Conservation (phyloP, 257 asterid species). For the Penstemon barbatus region DNA sequence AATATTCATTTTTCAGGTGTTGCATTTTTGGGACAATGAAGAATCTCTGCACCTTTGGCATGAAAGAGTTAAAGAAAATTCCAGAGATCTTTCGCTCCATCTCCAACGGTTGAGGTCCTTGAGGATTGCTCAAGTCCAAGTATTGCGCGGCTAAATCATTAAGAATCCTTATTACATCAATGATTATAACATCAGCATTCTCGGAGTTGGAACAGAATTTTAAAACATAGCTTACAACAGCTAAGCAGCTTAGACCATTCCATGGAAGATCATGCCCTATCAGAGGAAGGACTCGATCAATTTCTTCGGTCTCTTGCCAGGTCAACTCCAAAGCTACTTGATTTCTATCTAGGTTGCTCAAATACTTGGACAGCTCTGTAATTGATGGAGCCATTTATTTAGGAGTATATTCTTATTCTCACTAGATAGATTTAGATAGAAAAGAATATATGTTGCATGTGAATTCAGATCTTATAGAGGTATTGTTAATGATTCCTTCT, state of each 20-base stretch:
- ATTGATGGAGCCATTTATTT: too few species aligned
- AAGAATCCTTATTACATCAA: neutral
- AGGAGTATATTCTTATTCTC: too few species aligned
- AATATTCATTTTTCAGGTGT: neutral
- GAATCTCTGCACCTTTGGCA: neutral
- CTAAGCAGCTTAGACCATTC: slow-evolving; percentile 6
- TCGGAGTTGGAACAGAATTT: neutral
- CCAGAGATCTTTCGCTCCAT: neutral
- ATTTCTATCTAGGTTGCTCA: too few species aligned
- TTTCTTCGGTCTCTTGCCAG: too few species aligned
- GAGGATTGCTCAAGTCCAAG: neutral
- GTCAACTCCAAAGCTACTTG: too few species aligned
- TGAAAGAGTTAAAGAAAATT: neutral
- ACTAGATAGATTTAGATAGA: too few species aligned
- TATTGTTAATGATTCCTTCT: too few species aligned
- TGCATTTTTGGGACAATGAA: neutral
- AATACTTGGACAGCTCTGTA: too few species aligned
- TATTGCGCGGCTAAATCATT: neutral
- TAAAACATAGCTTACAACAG: slow-evolving; percentile 8
- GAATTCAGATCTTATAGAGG: too few species aligned
- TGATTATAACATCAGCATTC: neutral
- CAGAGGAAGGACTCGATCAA: too few species aligned
- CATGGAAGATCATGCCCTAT: neutral
- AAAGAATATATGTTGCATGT: too few species aligned
- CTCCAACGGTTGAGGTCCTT: too few species aligned